Base-by-base conservation (phyloP, 2,329 filamentous ascomycete species). In the Diaporthe amygdali region DNA sequence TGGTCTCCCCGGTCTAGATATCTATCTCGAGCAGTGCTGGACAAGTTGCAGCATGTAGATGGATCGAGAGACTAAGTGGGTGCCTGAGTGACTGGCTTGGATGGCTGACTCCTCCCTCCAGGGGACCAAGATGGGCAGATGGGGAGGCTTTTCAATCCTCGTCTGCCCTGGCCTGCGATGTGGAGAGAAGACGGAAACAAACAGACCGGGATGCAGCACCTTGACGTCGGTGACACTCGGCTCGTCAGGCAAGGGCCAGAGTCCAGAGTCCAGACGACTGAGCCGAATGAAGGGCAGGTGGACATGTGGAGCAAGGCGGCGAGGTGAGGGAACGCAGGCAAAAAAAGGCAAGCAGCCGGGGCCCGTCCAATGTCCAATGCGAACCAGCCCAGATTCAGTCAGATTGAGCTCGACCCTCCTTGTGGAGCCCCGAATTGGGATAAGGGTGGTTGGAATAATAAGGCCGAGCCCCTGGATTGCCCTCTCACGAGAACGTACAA, bases 361-460 rank as follows among this genome's bases (percentile, higher is more conserved):
- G 37, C 37, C 37, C 6, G 37, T 14, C 37, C 37, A 7, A 39
- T 39, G 27, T 22, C 2, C 9, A 25, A 30, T 51, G 59, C 44
- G 44, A 64, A 52, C 17, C 9, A 39, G 44, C 44, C 44, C 59
- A 63, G 56, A 32, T 63, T 63, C 55, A 49, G 68, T 69, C 55
- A 46, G 59, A 66, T 34, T 66, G 64, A 64, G 51, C 46, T 55
- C 49, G 71, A 70, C 41, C 56, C 55, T 63, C 52, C 32, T 47
- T 72, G 71, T 72, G 71, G 71, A 72, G 52, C 68, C 68, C 30
- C 63, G 39, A 34, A 61, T 54, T 63, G 56, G 66, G 71, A 70
- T 72, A 70, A 72, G 71, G 68, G 34, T 51, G 47, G 64, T 47
- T 67, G 59, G 34, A 41, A 69, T 39, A 72, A 69, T 69, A 71